These are phyloP conservation scores for Limnanthes douglasii DNA, from an alignment of 345 rosid genomes.

Conservation along the genomic window DNA sequence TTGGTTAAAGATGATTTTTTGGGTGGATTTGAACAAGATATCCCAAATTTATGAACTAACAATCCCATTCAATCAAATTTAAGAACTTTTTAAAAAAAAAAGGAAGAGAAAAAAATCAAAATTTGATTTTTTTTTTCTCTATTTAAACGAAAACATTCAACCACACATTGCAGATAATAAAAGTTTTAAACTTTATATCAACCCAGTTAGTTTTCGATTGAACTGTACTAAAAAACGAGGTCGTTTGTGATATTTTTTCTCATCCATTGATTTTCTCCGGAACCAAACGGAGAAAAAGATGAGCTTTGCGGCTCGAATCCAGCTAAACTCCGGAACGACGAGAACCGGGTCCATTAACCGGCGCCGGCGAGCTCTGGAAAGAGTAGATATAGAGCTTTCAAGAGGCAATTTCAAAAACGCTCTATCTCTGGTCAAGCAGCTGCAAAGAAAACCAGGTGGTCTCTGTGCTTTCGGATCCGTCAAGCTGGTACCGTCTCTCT, in stretches of 20 bases:
- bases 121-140: background rate
- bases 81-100: background rate
- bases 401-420: conserved; percentile 26
- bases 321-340: conserved; percentile 1
- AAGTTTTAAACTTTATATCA: too few species aligned
- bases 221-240: too few species aligned
- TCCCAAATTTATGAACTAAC: conserved; percentile 13
- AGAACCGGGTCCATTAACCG: conserved; percentile 1
- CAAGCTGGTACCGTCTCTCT: conserved; percentile 18
- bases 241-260: too few species aligned
- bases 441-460: conserved; percentile 23
- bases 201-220: too few species aligned
- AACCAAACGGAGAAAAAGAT: conserved; percentile 7
- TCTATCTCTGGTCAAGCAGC: conserved; percentile 28
- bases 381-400: conserved; percentile 27
- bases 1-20: conserved; percentile 8
- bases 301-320: conserved; percentile 5
- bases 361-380: conserved; percentile 23
- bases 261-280: background rate
- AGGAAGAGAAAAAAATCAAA: background rate
- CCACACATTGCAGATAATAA: too few species aligned
- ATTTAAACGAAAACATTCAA: too few species aligned
- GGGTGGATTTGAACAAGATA: conserved; percentile 11
- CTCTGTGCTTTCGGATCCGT: conserved; percentile 36
- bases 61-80: conserved; percentile 21